Base-by-base conservation (phyloP, 106 monocot species). In the Allium cepa region DNA sequence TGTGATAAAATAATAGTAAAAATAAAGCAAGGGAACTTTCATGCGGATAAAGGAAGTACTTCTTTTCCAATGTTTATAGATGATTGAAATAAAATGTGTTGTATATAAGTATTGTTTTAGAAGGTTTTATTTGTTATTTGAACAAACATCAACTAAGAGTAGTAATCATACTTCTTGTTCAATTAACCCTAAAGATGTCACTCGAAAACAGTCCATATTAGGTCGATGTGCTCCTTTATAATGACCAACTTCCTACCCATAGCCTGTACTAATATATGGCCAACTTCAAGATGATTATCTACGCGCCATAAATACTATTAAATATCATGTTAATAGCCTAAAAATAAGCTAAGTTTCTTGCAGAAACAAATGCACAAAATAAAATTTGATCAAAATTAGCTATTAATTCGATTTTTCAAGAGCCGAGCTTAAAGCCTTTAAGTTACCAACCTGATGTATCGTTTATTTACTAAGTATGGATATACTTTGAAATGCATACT, bases 161-260 rank as follows among this genome's bases (percentile, higher is more conserved):
- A 15, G 2, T 62, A 28, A 26, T 26, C 52, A 69, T 84, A 97
- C 97, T 88, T 89, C 80, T 51, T 69, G 28, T 52, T 74, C 76
- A 53, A 78, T 82, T 45, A 94, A 77, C 60, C 97, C 97, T 79
- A 89, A 87, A n/a, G 87, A 81, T 56, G 97, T 97, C 72, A 73
- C 82, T 71, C 92, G 82, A 75, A 97, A 97, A 64, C 82, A 79
- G 47, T 97, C 84, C 66, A 97, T 92, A 71, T 84, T 78, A 66
- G 96, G 91, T 56, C 88, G 76, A 59, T 86, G 61, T 72, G 92
- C 96, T 80, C 92, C 92, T 81, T 84, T 75, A 75, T 92, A 97
- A 75, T 97, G 96, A 62, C 96, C 96, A 70, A 92, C 64, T 73
- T 92, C 96, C 96, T 92, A 97, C 67, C 92, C 96, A 84, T 97